Conservation (phyloP, 2,329 filamentous ascomycete species). For the Phyllosticta ampelicida region DNA sequence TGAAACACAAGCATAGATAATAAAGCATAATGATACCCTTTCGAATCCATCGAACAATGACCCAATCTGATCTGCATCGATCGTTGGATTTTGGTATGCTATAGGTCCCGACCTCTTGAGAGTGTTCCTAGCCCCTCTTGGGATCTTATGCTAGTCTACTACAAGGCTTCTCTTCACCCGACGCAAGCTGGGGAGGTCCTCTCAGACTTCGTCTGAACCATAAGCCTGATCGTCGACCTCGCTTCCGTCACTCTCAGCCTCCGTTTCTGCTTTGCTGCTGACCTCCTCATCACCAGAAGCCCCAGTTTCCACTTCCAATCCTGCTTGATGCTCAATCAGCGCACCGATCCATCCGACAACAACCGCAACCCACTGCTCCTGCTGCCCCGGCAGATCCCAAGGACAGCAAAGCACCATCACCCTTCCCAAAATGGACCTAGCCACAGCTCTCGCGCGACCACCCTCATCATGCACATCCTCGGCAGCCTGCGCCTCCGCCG, state of each 20-base stretch:
- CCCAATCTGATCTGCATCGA: no score
- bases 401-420: not conserved
- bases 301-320: not conserved
- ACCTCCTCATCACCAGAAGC: not conserved
- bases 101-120: no score
- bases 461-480: no score
- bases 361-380: not conserved
- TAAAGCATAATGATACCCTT: slow-evolving; percentile 10
- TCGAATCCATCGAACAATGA: not conserved
- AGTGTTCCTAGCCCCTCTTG: no score
- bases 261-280: not conserved
- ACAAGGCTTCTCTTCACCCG: no score
- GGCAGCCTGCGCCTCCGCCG: no score
- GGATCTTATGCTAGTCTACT: no score
- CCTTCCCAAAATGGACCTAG: not conserved
- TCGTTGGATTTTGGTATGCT: no score
- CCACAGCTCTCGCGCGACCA: not conserved
- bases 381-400: not conserved
- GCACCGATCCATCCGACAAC: not conserved
- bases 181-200: no score
- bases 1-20: slow-evolving; percentile 3
- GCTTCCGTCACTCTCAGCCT: not conserved
- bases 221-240: not conserved
- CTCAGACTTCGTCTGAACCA: no score
- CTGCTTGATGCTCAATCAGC: not conserved